Base-by-base conservation (phyloP, 257 asterid species). In the Mentha longifolia region DNA sequence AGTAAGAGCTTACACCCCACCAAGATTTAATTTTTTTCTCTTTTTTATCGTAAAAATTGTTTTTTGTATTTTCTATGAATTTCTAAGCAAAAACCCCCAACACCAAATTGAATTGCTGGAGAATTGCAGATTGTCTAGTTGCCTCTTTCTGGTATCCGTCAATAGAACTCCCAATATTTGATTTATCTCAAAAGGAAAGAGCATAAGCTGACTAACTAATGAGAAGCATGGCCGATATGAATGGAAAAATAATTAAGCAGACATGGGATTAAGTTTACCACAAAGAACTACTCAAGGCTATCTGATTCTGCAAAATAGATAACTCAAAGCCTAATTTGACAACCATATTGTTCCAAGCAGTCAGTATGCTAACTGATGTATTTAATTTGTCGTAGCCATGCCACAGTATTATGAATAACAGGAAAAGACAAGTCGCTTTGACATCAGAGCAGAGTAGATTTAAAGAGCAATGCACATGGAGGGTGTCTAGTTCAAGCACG, bases 261-360 rank as follows among this genome's bases (percentile, higher is more conserved):
- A 50, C 17, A 50, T 16, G 2, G 5, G n/a, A 8, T 22, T n/a
- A 16, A 50, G 25, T 6, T 9, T 3, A 57, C 55, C 51, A 41
- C 6, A n/a, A 19, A 37, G 7, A 35, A 37, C 52, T 31, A 31
- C 41, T 16, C 17, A 25, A 12, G 60, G 62, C 61, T 74, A 56
- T 46, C 56, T 57, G 12, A 56, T 31, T 14, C 11, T 39, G 56
- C 43, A 75, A 52, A 43, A 51, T 28, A n/a, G 66, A 46, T 33
- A 55, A 55, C 15, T 16, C 47, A 46, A 19, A 57, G 62, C 80
- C 72, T 70, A 70, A 70, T 13, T 52, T 52, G 33, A 52, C 31
- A 52, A 20, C 20, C 33, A 19, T 52, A 1, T 52, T 8, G 57
- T 16, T 50, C 12, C 28, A 10, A 16, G 12, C 57, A 50, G 12